A percentile compares a stretch with the other conserved stretches of the same genome.
phyloP scores from a whole-genome alignment of 1,284 basidiomycete species.

The Puccinia coronata region DNA sequence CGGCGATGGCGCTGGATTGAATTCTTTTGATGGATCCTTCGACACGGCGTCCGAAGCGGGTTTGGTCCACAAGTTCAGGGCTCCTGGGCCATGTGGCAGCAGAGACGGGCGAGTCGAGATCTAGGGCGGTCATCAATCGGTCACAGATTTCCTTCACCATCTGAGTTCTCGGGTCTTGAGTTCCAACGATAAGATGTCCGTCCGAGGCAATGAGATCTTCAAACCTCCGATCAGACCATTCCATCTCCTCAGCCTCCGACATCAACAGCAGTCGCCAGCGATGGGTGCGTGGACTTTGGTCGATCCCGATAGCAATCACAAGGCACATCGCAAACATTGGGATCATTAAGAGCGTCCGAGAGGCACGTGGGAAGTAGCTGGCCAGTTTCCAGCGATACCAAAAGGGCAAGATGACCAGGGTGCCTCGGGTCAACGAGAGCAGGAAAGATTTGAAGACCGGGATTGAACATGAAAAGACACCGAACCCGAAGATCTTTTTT shows the following conservation, averaged over 20 bases:
- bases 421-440: constrained; percentile 60
- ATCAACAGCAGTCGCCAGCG: constrained; percentile 64
- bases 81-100: constrained; percentile 38
- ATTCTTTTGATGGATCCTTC: constrained; percentile 13
- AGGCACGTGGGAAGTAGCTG: constrained; percentile 34
- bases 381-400: constrained; percentile 59
- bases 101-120: constrained; percentile 43
- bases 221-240: constrained; percentile 62
- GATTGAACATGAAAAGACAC: constrained; percentile 49
- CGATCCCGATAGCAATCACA: constrained; percentile 62
- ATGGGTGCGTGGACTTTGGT: constrained; percentile 61
- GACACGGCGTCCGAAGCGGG: not conserved
- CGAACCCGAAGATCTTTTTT: constrained; percentile 43
- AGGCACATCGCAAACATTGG: constrained; percentile 61
- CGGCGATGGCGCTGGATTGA: constrained; percentile 49
- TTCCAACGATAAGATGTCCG: not conserved
- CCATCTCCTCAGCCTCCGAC: constrained; percentile 62
- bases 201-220: constrained; percentile 47
- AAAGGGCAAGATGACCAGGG: constrained; percentile 62
- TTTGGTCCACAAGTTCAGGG: not conserved
- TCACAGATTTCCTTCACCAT: constrained; percentile 42
- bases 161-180: constrained; percentile 29
- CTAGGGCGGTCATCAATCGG: constrained; percentile 33
- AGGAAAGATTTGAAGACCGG: constrained; percentile 59
- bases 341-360: constrained; percentile 29